phyloP scores from a whole-genome alignment of 805 yeast genomes.

The Candida caryicola region DNA sequence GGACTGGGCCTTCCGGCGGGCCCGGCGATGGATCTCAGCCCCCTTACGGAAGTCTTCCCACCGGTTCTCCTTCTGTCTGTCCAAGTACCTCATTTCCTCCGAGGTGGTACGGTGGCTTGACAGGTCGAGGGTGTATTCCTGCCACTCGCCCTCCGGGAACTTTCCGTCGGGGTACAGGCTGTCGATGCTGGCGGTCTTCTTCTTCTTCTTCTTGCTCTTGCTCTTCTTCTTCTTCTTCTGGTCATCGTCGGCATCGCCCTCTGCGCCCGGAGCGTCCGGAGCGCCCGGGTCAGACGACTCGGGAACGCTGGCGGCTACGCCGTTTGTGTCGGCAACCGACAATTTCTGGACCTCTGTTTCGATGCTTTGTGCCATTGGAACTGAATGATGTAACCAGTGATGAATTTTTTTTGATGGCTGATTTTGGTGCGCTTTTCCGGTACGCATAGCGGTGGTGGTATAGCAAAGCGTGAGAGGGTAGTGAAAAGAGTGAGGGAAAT shows the following conservation, averaged over 20 bases:
- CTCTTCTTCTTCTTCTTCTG: conserved; percentile 50
- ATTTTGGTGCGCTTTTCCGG: no score
- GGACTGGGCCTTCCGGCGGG: conserved; percentile 72
- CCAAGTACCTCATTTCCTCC: conserved; percentile 81
- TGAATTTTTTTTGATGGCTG: no score
- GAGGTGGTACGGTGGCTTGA: conserved; percentile 73
- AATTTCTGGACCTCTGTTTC: conserved; percentile 8
- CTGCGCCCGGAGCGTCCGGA: conserved; percentile 44
- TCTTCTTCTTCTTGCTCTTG: conserved; percentile 38
- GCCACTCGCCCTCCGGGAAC: conserved; percentile 87
- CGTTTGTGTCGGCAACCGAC: no score
- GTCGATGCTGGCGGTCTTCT: conserved; percentile 61
- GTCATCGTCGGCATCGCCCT: conserved; percentile 11
- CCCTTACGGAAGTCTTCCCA: conserved; percentile 94
- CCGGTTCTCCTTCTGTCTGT: conserved; percentile 55
- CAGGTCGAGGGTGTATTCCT: conserved; percentile 67
- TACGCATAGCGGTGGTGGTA: no score
- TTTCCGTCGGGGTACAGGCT: conserved; percentile 64
- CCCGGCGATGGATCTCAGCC: conserved; percentile 94
- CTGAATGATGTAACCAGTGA: not conserved
- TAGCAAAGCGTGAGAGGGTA: no score
- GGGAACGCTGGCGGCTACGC: no score
- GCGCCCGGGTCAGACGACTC: conserved; percentile 7
- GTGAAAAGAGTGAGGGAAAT: no score
- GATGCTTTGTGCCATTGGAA: conserved; percentile 7